Evolutionary conservation across 108 stramenopile species (phyloP), one percentile per base, ranked within the genome.

Genomic region (Pseudonitzschia delicatissima): DNA sequence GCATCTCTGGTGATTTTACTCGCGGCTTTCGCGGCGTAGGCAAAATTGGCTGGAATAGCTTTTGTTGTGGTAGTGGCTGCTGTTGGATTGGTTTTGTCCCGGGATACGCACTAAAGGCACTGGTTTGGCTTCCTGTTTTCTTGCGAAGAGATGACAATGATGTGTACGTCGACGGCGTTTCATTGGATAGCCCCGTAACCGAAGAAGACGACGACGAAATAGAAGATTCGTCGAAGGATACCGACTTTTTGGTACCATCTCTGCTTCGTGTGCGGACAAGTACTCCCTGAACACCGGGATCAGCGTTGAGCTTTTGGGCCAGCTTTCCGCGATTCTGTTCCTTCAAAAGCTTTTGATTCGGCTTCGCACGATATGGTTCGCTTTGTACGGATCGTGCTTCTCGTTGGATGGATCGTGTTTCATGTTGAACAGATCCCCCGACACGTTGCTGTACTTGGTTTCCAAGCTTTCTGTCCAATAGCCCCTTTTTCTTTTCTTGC

Each of bases 131-230:
- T 33, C 32, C 53, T 29, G 53, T 55, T 34, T 17, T 32, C 5
- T 34, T 55, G 31, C 4, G 8, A 17, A 55, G 53, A 33, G 53
- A 55, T 55, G 23, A 18, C 11, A 55, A 29, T 18, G 53, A 55
- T 27, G 29, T 13, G 11, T 27, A 55, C 31, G 53, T 31, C n/a
- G 32, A 33, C 2, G 47, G 8, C n/a, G n/a, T n/a, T n/a, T n/a
- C n/a, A n/a, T n/a, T n/a, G 20, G 47, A 48, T 48, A 2, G 20
- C 2, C 20, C 47, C 20, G 47, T 48, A 7, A 23, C 20, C 47
- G 53, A 55, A 5, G 53, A 51, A 13, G 50, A 51, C 21, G 50
- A 51, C 18, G 50, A 51, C 23, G 50, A 55, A 4, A 29, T 31
- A 6, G 53, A 35, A 13, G 53, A 55, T 18, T 31, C 17, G 31